These are phyloP conservation scores for Ilex paraguariensis DNA, from an alignment of 305 asterid species.

Conservation along the genomic window DNA sequence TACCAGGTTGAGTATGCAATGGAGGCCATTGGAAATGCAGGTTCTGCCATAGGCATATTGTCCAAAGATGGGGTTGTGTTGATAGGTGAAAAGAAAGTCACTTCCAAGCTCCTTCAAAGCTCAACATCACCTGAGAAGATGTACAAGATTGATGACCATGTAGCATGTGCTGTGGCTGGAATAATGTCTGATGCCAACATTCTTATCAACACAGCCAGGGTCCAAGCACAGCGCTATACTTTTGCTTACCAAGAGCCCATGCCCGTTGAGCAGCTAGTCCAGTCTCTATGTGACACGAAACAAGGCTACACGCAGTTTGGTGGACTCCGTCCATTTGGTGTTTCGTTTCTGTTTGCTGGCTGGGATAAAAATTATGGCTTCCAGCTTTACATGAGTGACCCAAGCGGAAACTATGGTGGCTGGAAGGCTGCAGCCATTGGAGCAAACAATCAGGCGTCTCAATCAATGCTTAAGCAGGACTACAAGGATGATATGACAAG, in stretches of 20 bases:
- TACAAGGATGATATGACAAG: constrained; percentile 35
- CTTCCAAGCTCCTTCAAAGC: constrained; percentile 25
- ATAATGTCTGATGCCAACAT: constrained; percentile 44
- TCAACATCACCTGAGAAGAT: constrained; percentile 18
- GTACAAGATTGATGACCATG: constrained; percentile 32
- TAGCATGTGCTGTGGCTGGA: constrained; percentile 44
- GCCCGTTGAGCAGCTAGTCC: constrained; percentile 42
- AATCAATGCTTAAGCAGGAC: constrained; percentile 37
- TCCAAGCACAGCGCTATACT: constrained; percentile 38
- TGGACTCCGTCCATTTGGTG: constrained; percentile 43
- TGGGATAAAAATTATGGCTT: constrained; percentile 43
- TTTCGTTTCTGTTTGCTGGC: constrained; percentile 34
- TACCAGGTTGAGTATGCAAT: constrained; percentile 22
- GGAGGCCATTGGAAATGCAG: constrained; percentile 24
- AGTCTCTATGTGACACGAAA: constrained; percentile 39
- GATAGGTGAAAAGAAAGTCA: constrained; percentile 24
- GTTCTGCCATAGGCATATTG: constrained; percentile 16
- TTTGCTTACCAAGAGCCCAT: constrained; percentile 34
- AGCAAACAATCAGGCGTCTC: constrained; percentile 38
- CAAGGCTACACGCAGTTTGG: constrained; percentile 46
- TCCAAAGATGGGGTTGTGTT: constrained; percentile 23
- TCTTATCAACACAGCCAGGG: constrained; percentile 37
- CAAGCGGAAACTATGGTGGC: constrained; percentile 38
- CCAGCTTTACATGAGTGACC: constrained; percentile 40
- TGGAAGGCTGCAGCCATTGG: constrained; percentile 45